Conservation (phyloP, 495 filamentous ascomycete genomes). For the Daldinia vernicosa region DNA sequence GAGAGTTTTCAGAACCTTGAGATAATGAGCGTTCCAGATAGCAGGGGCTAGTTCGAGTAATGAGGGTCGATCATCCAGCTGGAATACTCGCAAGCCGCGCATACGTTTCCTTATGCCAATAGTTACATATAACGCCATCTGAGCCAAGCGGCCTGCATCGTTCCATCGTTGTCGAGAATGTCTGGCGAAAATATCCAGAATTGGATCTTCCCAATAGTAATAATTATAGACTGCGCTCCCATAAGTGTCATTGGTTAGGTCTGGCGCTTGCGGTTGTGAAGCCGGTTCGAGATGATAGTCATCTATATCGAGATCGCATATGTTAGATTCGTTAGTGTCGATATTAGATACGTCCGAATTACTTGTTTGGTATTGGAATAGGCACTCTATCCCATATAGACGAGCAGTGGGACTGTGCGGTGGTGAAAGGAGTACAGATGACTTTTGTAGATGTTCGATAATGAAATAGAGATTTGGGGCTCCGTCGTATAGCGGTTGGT, state of each 20-base stretch:
- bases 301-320: not conserved
- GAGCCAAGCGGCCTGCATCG: conserved; percentile 43
- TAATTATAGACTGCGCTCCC: not conserved
- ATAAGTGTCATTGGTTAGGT: conserved; percentile 1
- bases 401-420: conserved; percentile 45
- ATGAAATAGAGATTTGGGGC: conserved; percentile 45
- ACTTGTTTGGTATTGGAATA: conserved; percentile 31
- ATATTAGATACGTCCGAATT: not conserved
- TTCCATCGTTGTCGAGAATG: conserved; percentile 26
- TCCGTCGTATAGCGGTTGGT: conserved; percentile 30
- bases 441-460: conserved; percentile 44
- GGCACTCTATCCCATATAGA: conserved; percentile 47
- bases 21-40: conserved; percentile 56
- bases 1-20: conserved; percentile 42
- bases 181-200: not conserved
- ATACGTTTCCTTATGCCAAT: conserved; percentile 45
- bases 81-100: conserved; percentile 38
- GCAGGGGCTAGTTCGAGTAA: conserved; percentile 56
- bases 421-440: conserved; percentile 43
- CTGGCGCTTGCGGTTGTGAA: conserved; percentile 17
- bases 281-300: not conserved
- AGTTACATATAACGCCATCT: conserved; percentile 48
- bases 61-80: conserved; percentile 33
- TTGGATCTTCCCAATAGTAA: conserved; percentile 1
- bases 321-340: not conserved